Evolutionary conservation across 2,329 filamentous ascomycete genomes (phyloP).

Genomic region (Myriosclerotinia scirpicola): DNA sequence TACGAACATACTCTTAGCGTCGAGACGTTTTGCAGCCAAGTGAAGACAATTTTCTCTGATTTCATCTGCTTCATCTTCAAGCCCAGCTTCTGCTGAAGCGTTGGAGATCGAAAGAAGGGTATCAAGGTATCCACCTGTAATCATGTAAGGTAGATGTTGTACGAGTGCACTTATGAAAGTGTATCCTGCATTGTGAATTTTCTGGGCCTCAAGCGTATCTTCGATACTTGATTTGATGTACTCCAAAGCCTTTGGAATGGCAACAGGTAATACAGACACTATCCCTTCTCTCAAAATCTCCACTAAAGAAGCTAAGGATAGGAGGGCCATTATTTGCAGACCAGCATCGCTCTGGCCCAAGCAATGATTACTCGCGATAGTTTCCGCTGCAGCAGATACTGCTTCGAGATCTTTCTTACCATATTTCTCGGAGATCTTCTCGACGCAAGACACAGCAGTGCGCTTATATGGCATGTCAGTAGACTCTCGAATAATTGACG

Average conservation of each 20-base stretch:
- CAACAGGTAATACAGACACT: slow-evolving; percentile 75
- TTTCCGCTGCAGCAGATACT: slow-evolving; percentile 71
- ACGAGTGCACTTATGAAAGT: slow-evolving; percentile 76
- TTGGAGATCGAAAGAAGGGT: slow-evolving; percentile 71
- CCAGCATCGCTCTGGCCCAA: slow-evolving; percentile 71
- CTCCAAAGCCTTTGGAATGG: slow-evolving; percentile 68
- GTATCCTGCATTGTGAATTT: slow-evolving; percentile 80
- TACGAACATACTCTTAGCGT: slow-evolving; percentile 73
- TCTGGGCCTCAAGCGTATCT: slow-evolving; percentile 53
- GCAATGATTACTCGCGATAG: slow-evolving; percentile 73
- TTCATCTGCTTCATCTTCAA: slow-evolving; percentile 62
- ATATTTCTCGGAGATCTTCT: slow-evolving; percentile 91
- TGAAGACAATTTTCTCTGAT: slow-evolving; percentile 68
- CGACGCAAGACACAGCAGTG: slow-evolving; percentile 83
- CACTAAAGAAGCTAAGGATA: slow-evolving; percentile 85
- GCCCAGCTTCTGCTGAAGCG: slow-evolving; percentile 62
- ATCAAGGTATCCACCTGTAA: slow-evolving; percentile 73
- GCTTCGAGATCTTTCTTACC: slow-evolving; percentile 85
- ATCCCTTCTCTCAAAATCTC: slow-evolving; percentile 85
- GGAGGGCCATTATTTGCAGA: slow-evolving; percentile 77
- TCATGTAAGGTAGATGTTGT: slow-evolving; percentile 85
- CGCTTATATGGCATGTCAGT: slow-evolving; percentile 75
- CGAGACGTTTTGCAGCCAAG: slow-evolving; percentile 73
- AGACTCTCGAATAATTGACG: slow-evolving; percentile 71
- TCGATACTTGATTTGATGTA: slow-evolving; percentile 67